Evolutionary conservation across 305 asterid genomes (phyloP), one percentile per base, ranked within the genome.

Genomic region (Fraxinus nigra): DNA sequence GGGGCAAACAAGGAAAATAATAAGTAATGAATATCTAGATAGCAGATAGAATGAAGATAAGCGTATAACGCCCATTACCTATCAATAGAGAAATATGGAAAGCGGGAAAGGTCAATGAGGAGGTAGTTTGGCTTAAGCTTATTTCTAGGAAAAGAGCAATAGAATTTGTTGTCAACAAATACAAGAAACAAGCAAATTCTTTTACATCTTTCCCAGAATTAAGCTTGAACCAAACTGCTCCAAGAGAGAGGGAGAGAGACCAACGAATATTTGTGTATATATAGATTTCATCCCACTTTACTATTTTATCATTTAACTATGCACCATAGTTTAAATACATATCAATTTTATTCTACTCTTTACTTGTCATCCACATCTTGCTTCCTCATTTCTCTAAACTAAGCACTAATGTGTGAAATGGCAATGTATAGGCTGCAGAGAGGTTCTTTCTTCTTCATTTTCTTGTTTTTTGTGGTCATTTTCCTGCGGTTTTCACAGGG

Each of bases 341-440:
- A 37, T 37, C 43, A 37, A 37, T 37, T 37, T 37, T 37, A 37
- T 37, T 37, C 43, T 37, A 37, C 43, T 37, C 43, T 37, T 24
- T 43, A 43, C 54, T 43, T 3, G 54, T 13, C 54, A 43, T 10
- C 54, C 54, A 43, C 54, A 43, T 43, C 54, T 43, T 43, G n/a
- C 54, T 43, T 43, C n/a, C 37, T 4, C 7, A 3, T 5, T 38
- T 70, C 43, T 28, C 38, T 13, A 32, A 11, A 13, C 14, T 48
- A 46, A 46, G 56, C 56, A 46, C 5, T 4, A 10, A 2, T 38
- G 69, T 81, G 83, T 61, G 54, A 81, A 7, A 87, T 88, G 89
- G 81, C 20, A 3, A 48, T 77, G 2, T 77, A 8, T 20, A 79
- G 35, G 18, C 37, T 46, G 26, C 86, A 67, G 34, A 51, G 10